Evolutionary conservation across 768 basidiomycete species (phyloP), one percentile per base, ranked within the genome.

Genomic region (Lentinula sp.): DNA sequence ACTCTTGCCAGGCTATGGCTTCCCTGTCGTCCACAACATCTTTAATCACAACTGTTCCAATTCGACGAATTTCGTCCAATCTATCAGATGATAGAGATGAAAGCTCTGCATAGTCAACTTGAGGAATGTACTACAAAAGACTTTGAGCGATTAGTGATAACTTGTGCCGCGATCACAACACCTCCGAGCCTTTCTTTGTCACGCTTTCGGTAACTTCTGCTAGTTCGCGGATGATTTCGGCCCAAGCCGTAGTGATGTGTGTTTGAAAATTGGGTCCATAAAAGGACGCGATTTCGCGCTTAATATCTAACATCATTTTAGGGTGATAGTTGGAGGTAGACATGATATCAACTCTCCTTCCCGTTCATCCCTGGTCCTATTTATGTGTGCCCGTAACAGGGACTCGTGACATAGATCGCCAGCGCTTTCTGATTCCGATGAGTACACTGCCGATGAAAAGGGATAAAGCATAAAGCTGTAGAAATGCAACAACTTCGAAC

Each of bases 1-100:
- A 75, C 11, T 75, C 71, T 68, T 83, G 86, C 88, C 88, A 90
- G 32, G 68, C 68, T 10, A 76, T 65, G 0, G 86, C 88, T 50
- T 84, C 79, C 15, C 72, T 73, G 58, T 82, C 78, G 37, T 83
- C 77, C 3, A 89, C 85, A 7, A 89, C 79, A 63, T 83, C 78
- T 34, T 73, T 78, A 61, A 89, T 84, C 34, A 89, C 80, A 37
- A 90, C 78, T 18, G 79, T 79, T 16, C 88, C 87, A 60, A 75
- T 76, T 48, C 78, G 72, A 66, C 75, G 83, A 63, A 89, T 82
- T 56, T 68, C 74, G 2, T 77, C 76, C 6, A 87, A 61, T 35
- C 80, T 72, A 18, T 83, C 81, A 0, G 67, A 59, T 48, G 74
- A 72, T 45, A 89, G 70, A 21, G 68, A 78, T 5, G 75, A 68